phyloP scores from a whole-genome alignment of 2,329 filamentous ascomycete genomes.

The Periconia macrospinosa region DNA sequence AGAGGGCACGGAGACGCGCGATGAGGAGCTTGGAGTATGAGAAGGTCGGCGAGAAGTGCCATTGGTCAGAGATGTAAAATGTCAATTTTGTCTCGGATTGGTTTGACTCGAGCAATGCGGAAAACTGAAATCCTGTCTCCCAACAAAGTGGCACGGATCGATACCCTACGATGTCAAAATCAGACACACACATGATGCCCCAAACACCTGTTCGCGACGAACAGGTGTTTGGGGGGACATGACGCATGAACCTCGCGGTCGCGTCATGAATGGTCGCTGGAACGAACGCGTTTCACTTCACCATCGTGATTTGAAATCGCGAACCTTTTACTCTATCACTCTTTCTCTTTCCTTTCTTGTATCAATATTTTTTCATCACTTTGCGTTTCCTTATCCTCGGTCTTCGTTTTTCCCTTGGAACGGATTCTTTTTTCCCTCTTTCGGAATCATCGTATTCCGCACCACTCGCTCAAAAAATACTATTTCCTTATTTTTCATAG shows the following conservation, averaged over 20 bases:
- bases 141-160: too few relatives aligned
- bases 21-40: conserved; percentile 27
- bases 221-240: too few relatives aligned
- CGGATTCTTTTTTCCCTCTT: neutral
- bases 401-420: neutral
- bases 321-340: neutral
- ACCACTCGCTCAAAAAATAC: neutral
- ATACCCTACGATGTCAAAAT: neutral
- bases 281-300: neutral
- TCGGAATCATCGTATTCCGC: neutral
- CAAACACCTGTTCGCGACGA: neutral
- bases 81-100: conserved; percentile 1
- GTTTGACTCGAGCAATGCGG: neutral
- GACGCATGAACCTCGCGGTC: too few relatives aligned
- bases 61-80: conserved; percentile 36
- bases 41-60: conserved; percentile 31
- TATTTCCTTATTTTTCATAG: neutral
- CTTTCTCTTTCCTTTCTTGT: conserved; percentile 7
- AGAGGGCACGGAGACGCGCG: conserved; percentile 26
- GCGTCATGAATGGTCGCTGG: neutral
- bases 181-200: neutral
- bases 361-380: neutral
- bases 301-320: neutral
- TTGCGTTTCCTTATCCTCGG: neutral
- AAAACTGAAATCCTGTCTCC: too few relatives aligned